phyloP scores from a whole-genome alignment of 2,329 filamentous ascomycete genomes.

The Aspergillus pseudoglaucus region DNA sequence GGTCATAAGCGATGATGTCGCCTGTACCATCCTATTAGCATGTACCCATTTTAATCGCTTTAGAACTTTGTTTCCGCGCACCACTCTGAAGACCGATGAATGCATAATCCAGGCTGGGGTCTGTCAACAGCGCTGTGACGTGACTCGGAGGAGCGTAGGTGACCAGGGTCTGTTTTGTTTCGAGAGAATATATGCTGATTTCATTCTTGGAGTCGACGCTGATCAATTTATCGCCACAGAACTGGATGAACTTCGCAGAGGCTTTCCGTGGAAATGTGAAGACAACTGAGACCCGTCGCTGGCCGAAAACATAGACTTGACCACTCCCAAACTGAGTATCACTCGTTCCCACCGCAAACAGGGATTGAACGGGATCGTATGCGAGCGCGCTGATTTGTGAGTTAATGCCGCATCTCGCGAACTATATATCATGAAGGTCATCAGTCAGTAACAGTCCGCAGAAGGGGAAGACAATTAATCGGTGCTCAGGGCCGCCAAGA shows the following conservation, averaged over 20 bases:
- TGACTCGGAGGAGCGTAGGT: constrained; percentile 70
- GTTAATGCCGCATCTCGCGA: constrained; percentile 74
- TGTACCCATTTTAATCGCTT: no score
- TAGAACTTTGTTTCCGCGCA: constrained; percentile 19
- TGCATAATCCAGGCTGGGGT: constrained; percentile 89
- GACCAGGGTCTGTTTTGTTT: constrained; percentile 59
- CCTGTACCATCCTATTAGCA: constrained; percentile 36
- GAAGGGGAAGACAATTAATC: constrained; percentile 9
- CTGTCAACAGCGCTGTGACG: constrained; percentile 67
- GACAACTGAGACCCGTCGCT: constrained; percentile 69
- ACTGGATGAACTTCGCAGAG: constrained; percentile 71
- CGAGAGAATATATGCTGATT: constrained; percentile 73
- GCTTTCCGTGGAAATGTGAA: constrained; percentile 64
- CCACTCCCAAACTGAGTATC: constrained; percentile 80
- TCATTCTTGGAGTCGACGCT: constrained; percentile 83
- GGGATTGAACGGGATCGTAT: constrained; percentile 89
- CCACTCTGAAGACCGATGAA: constrained; percentile 74
- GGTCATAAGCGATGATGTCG: constrained; percentile 85
- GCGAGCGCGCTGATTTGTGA: constrained; percentile 70
- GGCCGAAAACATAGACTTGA: constrained; percentile 83
- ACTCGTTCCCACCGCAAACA: constrained; percentile 84
- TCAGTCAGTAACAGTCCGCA: neutral
- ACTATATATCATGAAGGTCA: constrained; percentile 27
- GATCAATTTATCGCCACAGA: constrained; percentile 78
- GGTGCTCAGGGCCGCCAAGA: constrained; percentile 23